Evolutionary conservation across 225 moss, liverwort and hornwort genomes (phyloP).

Genomic region (Lunularia cruciata): DNA sequence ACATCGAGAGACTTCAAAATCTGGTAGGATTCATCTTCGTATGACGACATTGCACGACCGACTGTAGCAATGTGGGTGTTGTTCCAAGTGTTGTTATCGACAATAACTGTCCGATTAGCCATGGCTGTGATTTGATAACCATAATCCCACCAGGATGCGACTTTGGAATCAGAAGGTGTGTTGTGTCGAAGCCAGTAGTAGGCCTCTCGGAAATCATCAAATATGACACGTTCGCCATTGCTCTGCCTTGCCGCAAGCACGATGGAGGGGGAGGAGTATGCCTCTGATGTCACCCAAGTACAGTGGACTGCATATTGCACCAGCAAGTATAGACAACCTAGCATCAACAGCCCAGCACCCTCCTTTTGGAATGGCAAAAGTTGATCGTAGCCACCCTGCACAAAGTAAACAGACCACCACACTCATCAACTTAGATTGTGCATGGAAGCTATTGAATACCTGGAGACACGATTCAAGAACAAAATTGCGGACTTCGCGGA

Average conservation of each 20-base stretch:
- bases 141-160: conserved; percentile 99
- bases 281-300: conserved; percentile 99
- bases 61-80: conserved; percentile 98
- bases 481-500: no score
- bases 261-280: conserved; percentile 97
- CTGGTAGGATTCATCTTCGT: conserved; percentile 85
- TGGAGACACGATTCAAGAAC: no score
- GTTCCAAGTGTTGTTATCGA: conserved; percentile 99
- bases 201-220: conserved; percentile 97
- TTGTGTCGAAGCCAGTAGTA: conserved; percentile 99
- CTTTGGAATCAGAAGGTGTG: conserved; percentile 88
- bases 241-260: conserved; percentile 96
- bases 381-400: conserved; percentile 86
- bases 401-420: background rate
- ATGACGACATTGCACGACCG: conserved; percentile 93
- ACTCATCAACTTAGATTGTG: no score
- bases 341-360: conserved; percentile 61
- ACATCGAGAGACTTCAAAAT: conserved; percentile 92
- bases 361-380: conserved; percentile 86
- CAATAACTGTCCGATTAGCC: conserved; percentile 96
- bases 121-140: conserved; percentile 97
- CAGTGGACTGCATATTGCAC: conserved; percentile 82
- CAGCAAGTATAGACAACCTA: conserved; percentile 78
- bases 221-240: conserved; percentile 93
- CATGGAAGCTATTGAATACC: no score